Conservation (phyloP, 108 stramenopile species). For the Cyclotella distinguenda region DNA sequence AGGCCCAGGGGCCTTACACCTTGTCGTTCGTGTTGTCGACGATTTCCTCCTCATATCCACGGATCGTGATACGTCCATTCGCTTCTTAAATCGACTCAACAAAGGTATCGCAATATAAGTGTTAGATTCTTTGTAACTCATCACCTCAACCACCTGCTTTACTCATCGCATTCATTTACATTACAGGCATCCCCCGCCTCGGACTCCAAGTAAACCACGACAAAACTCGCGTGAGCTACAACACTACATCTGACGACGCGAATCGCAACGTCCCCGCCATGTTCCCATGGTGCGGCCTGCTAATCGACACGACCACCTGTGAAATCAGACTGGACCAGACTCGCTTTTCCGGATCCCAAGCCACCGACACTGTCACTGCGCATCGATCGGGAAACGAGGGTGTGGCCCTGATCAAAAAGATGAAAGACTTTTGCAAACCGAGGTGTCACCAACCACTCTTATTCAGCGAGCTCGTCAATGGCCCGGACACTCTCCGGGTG, state of each 20-base stretch:
- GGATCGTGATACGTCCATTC: constrained; percentile 18
- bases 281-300: constrained; percentile 89
- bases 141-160: background rate
- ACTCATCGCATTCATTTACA: background rate
- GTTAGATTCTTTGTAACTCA: background rate
- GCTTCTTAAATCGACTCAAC: constrained; percentile 63
- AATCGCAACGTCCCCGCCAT: constrained; percentile 7
- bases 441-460: constrained; percentile 70
- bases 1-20: constrained; percentile 16
- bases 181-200: constrained; percentile 46
- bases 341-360: constrained; percentile 55
- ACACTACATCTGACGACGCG: background rate
- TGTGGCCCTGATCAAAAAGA: constrained; percentile 38
- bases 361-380: constrained; percentile 58
- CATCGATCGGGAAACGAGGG: constrained; percentile 55
- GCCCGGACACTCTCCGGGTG: constrained; percentile 35
- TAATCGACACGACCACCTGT: constrained; percentile 74
- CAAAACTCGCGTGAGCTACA: constrained; percentile 57
- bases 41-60: constrained; percentile 84
- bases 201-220: constrained; percentile 73
- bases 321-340: constrained; percentile 70
- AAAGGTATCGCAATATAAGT: constrained; percentile 9
- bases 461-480: constrained; percentile 70
- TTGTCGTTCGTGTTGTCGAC: constrained; percentile 76
- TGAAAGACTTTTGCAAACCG: constrained; percentile 79